Percentiles rank a stretch among this genome's conserved stretches.
Conservation (phyloP, 169 alveolate species). For the Plasmodium malariae region DNA sequence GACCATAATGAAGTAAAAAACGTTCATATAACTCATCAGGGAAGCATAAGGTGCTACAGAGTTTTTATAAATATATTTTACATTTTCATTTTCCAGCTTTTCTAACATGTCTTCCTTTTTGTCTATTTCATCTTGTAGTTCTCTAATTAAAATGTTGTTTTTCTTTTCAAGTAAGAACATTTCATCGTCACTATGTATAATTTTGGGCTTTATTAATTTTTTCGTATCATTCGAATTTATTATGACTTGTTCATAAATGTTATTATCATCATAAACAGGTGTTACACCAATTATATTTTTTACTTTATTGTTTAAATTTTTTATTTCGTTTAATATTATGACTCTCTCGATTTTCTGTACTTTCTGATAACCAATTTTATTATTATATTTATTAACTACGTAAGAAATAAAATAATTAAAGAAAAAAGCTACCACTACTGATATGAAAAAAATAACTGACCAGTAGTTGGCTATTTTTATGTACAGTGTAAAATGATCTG, state of each 20-base stretch:
- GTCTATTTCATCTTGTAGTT: slow-evolving; percentile 44
- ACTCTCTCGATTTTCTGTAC: slow-evolving; percentile 42
- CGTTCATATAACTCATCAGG: slow-evolving; percentile 50
- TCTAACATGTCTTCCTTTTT: slow-evolving; percentile 18
- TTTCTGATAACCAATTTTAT: slow-evolving; percentile 26
- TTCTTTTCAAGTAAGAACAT: slow-evolving; percentile 47
- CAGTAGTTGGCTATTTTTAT: slow-evolving; percentile 43
- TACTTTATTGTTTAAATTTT: slow-evolving; percentile 18
- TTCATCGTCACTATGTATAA: slow-evolving; percentile 76
- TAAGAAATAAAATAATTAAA: slow-evolving; percentile 56
- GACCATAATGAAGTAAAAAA: slow-evolving; percentile 60
- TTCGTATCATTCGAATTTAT: not conserved
- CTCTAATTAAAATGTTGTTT: slow-evolving; percentile 19
- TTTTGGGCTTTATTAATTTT: slow-evolving; percentile 61
- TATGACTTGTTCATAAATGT: slow-evolving; percentile 11
- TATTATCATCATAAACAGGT: not conserved
- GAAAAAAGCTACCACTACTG: slow-evolving; percentile 33
- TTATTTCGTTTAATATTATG: slow-evolving; percentile 41
- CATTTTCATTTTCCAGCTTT: slow-evolving; percentile 24
- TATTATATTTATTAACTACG: slow-evolving; percentile 30
- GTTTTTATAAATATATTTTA: slow-evolving; percentile 41
- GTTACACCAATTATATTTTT: not conserved
- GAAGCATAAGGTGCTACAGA: slow-evolving; percentile 55
- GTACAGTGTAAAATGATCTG: slow-evolving; percentile 37
- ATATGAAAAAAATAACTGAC: slow-evolving; percentile 37